Conservation (phyloP, 192 early-diverging fungal genomes). For the Paraglomus brasilianum region DNA sequence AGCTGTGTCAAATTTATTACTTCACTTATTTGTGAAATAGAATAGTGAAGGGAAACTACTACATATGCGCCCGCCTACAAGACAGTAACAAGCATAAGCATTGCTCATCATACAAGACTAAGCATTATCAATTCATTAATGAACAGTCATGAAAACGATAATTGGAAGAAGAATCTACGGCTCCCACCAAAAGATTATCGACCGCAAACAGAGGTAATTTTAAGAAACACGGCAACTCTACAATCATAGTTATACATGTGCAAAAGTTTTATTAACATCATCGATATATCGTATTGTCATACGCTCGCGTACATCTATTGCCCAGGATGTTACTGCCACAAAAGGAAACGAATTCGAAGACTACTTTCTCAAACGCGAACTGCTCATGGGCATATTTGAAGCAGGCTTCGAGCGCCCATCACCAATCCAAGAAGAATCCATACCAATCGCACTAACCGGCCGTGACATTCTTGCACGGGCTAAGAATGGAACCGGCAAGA, state of each 20-base stretch:
- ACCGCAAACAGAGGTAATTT: slow-evolving; percentile 82
- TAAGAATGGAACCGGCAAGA: slow-evolving; percentile 95
- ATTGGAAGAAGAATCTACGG: slow-evolving; percentile 75
- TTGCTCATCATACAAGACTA: too few species aligned
- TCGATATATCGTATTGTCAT: not conserved
- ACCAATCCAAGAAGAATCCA: slow-evolving; percentile 98
- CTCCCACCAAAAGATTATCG: slow-evolving; percentile 85
- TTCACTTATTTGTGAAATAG: too few species aligned
- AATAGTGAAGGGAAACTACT: too few species aligned
- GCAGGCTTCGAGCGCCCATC: slow-evolving; percentile 97
- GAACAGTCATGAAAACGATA: slow-evolving; percentile 57
- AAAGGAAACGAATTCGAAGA: slow-evolving; percentile 99
- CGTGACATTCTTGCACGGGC: slow-evolving; percentile 96
- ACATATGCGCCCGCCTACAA: too few species aligned
- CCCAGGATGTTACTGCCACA: slow-evolving; percentile 89
- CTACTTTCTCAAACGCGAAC: slow-evolving; percentile 94
- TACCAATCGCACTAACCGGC: slow-evolving; percentile 94
- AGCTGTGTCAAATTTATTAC: too few species aligned
- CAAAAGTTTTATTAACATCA: slow-evolving; percentile 3
- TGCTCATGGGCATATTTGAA: slow-evolving; percentile 99
- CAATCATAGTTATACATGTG: not conserved
- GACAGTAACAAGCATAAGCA: too few species aligned
- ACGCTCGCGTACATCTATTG: slow-evolving; percentile 27
- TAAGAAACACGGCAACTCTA: not conserved
- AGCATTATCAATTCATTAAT: too few species aligned